Conservation (phyloP, 345 rosid species). For the Moricandia moricandioides region DNA sequence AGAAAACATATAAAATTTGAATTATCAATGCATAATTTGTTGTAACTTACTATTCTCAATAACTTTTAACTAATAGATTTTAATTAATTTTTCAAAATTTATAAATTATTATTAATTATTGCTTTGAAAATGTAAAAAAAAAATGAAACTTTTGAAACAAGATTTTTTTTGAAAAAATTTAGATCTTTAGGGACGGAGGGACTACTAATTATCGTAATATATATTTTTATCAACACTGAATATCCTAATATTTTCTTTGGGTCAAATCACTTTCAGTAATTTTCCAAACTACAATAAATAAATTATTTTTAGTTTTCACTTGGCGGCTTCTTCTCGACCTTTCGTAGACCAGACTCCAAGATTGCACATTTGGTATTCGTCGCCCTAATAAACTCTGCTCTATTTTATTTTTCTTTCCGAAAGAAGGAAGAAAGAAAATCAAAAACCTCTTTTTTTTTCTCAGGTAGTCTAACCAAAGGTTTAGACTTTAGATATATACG, state of each 20-base stretch:
- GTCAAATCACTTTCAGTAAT: neutral
- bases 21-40: no score
- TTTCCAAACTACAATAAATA: neutral
- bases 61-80: no score
- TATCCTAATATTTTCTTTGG: neutral
- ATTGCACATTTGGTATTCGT: slow-evolving; percentile 9
- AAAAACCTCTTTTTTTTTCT: neutral
- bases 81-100: no score
- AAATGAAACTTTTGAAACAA: no score
- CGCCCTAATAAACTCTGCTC: slow-evolving; percentile 5
- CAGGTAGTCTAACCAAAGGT: slow-evolving; percentile 12
- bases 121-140: no score
- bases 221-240: no score
- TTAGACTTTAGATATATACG: slow-evolving; percentile 16
- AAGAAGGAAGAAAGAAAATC: neutral
- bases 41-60: no score
- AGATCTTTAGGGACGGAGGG: no score
- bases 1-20: no score
- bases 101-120: no score
- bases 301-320: neutral
- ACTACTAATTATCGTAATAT: no score
- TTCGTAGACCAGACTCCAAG: slow-evolving; percentile 19
- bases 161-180: no score
- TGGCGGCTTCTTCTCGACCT: neutral
- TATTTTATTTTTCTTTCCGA: neutral